These are phyloP conservation scores for Xerocomus amazonicus DNA, from an alignment of 1,284 basidiomycete species.

Conservation along the genomic window DNA sequence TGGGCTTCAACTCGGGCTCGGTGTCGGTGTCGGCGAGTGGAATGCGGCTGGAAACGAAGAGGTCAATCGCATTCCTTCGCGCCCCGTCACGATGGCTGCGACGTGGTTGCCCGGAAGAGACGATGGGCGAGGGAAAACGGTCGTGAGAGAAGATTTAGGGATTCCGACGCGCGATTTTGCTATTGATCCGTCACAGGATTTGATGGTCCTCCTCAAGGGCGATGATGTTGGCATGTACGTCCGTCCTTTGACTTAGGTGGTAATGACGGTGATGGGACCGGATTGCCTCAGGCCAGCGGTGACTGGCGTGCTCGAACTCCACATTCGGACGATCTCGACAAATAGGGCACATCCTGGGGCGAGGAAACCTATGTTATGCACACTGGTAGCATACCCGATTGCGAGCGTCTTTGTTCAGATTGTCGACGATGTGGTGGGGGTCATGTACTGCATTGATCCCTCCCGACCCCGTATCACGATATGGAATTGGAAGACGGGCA, in stretches of 20 bases:
- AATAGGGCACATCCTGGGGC: constrained; percentile 42
- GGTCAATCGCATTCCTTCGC: constrained; percentile 8
- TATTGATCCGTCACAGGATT: constrained; percentile 60
- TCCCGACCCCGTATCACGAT: constrained; percentile 39
- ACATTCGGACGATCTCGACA: constrained; percentile 43
- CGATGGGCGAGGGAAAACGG: constrained; percentile 8
- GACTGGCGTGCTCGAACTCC: constrained; percentile 26
- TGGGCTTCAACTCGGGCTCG: not conserved
- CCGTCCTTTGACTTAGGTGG: not conserved
- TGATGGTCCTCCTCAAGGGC: constrained; percentile 46
- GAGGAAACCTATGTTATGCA: constrained; percentile 25
- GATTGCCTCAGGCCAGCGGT: constrained; percentile 7
- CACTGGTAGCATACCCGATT: constrained; percentile 17
- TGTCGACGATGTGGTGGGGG: constrained; percentile 48
- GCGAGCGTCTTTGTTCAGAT: constrained; percentile 44
- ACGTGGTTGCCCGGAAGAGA: constrained; percentile 37
- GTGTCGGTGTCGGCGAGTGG: not conserved
- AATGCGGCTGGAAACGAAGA: not conserved
- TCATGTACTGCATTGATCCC: constrained; percentile 39
- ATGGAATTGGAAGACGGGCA: constrained; percentile 54
- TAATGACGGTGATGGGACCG: not conserved
- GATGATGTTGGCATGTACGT: constrained; percentile 17
- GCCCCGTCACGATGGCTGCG: constrained; percentile 32
- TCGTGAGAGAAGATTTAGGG: constrained; percentile 39
- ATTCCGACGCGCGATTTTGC: constrained; percentile 53